A percentile compares a stretch with the other conserved stretches of the same genome.
Conservation (phyloP, 1,284 basidiomycete genomes). For the Leccinum griseonigrum region DNA sequence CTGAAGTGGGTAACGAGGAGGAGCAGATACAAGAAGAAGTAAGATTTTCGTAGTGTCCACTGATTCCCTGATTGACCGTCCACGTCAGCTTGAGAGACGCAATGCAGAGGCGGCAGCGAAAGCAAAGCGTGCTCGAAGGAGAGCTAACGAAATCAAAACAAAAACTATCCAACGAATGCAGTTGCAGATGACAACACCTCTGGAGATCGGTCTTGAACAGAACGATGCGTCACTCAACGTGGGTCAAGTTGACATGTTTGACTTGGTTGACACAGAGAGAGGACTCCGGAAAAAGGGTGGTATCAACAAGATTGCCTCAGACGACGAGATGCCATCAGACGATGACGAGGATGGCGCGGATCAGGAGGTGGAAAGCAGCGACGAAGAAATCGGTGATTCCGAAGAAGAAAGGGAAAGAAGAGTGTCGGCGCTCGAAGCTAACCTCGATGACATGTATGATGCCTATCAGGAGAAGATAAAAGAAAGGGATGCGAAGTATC, state of each 20-base stretch:
- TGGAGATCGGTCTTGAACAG: constrained; percentile 93
- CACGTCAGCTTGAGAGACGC: constrained; percentile 73
- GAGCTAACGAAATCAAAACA: constrained; percentile 87
- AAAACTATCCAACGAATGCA: constrained; percentile 94
- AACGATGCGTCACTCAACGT: constrained; percentile 65
- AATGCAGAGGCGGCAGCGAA: constrained; percentile 77
- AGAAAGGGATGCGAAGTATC: constrained; percentile 89
- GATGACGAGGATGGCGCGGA: constrained; percentile 36
- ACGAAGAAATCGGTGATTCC: constrained; percentile 54
- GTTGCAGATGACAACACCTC: constrained; percentile 94
- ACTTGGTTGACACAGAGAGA: constrained; percentile 64
- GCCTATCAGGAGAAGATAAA: constrained; percentile 80
- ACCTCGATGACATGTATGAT: constrained; percentile 89
- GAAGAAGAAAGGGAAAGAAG: constrained; percentile 74
- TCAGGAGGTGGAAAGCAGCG: constrained; percentile 42
- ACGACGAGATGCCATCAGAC: constrained; percentile 45
- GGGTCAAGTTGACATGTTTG: constrained; percentile 85
- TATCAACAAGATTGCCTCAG: constrained; percentile 46
- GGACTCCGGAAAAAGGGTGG: constrained; percentile 45
- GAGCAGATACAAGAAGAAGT: constrained; percentile 88
- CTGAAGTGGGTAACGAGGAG: constrained; percentile 81
- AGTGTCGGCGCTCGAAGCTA: constrained; percentile 71
- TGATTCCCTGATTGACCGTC: constrained; percentile 3
- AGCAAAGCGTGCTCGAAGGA: constrained; percentile 80
- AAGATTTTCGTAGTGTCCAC: constrained; percentile 4